Evolutionary conservation across 1,284 basidiomycete genomes (phyloP).

Genomic region (Fomitopsis pinicola): DNA sequence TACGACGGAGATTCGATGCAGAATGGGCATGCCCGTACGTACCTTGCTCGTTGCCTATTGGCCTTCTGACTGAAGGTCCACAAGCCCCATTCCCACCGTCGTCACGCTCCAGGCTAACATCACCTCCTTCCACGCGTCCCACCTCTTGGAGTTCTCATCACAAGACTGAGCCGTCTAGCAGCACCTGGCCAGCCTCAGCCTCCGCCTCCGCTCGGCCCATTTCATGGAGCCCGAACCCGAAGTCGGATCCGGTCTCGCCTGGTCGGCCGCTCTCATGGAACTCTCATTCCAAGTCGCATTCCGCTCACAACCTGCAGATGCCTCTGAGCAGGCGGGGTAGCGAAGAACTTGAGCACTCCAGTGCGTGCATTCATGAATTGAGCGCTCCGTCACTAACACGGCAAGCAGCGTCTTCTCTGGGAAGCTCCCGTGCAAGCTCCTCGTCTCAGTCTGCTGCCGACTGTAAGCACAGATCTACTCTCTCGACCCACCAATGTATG

Average conservation of each 20-base stretch:
- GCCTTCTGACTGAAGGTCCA: neutral
- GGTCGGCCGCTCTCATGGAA: constrained; percentile 13
- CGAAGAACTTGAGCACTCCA: constrained; percentile 20
- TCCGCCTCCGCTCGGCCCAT: constrained; percentile 8
- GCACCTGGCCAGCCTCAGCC: neutral
- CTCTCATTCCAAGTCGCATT: constrained; percentile 24
- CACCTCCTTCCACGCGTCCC: neutral
- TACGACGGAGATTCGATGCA: constrained; percentile 32
- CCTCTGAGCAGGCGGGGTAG: constrained; percentile 19
- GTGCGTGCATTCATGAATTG: constrained; percentile 13
- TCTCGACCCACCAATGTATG: neutral
- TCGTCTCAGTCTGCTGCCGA: constrained; percentile 18
- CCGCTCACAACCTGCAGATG: constrained; percentile 16
- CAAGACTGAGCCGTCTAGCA: neutral
- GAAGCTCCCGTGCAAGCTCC: constrained; percentile 13
- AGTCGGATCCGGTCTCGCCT: neutral
- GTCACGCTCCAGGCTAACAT: constrained; percentile 5
- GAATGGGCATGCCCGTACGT: constrained; percentile 15
- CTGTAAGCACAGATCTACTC: constrained; percentile 8
- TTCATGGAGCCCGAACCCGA: constrained; percentile 10
- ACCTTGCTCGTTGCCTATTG: neutral
- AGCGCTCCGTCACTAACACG: neutral
- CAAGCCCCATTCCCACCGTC: constrained; percentile 20
- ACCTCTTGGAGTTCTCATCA: neutral
- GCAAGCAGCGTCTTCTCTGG: constrained; percentile 15